Base-by-base conservation (phyloP, 441 rosid genomes). In the Brassica hybrid region DNA sequence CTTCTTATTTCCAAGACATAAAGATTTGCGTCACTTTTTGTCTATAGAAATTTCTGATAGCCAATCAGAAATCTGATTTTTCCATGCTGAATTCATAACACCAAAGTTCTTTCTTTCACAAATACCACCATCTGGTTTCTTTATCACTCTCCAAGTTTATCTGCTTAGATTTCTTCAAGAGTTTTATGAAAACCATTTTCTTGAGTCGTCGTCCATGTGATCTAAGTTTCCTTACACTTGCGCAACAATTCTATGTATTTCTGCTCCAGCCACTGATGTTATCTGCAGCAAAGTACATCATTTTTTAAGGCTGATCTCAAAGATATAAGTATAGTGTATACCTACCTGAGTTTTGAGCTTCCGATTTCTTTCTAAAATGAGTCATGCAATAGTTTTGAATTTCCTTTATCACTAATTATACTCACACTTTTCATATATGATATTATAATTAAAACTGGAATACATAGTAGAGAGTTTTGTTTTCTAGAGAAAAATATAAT, bases 381-480 rank as follows among this genome's bases (percentile, higher is more conserved):
- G 90, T 86, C 68, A 89, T 91, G 92, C 93, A 90, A 45, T 86
- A 93, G 81, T 91, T 93, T 85, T 93, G 88, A 57, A 91, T 86
- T 79, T 89, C 90, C 90, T 34, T 91, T 88, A 67, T 93, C 96
- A 0, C 11, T 36, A 36, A 36, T 36, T 2, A 36, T 36, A 7
- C 34, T 30, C 34, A 30, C 34, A 30, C 34, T 30, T 30, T 30
- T 30, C 34, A 30, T 30, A 30, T 30, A 30, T 30, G 34, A 30
- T 30, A 30, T 30, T 30, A 30, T 5, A 30, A 30, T 30, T 30
- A 30, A 30, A 30, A 36, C 41, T 2, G 10, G 10, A 36, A 36
- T 8, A 36, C 41, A 34, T 36, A 36, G 2, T 6, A 36, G 41
- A 36, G 41, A 36, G 41, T 36, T 36, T 36, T 36, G 41, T 36